These are phyloP conservation scores for Alternaria triticina DNA, from an alignment of 2,329 filamentous ascomycete species.

Conservation along the genomic window DNA sequence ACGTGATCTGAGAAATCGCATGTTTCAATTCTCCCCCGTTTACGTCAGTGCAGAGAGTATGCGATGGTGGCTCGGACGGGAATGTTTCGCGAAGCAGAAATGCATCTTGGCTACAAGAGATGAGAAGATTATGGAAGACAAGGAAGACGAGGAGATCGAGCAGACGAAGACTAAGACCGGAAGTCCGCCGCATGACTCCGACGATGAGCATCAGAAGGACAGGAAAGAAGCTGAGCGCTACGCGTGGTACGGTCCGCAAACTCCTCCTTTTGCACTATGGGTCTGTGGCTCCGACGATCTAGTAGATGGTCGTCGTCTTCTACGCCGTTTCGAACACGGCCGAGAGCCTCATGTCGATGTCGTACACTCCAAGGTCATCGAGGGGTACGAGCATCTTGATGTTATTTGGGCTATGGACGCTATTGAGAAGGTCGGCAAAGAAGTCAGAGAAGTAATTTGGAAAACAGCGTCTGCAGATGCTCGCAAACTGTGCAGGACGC, in stretches of 20 bases:
- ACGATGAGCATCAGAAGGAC: conserved; percentile 40
- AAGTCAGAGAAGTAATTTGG: conserved; percentile 84
- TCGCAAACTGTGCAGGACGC: conserved; percentile 66
- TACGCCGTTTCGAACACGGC: conserved; percentile 75
- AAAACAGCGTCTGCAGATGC: conserved; percentile 67
- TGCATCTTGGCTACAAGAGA: conserved; percentile 85
- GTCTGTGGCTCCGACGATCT: conserved; percentile 82
- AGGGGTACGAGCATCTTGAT: conserved; percentile 88
- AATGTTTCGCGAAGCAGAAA: conserved; percentile 83
- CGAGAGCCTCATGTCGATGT: conserved; percentile 81
- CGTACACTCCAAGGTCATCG: conserved; percentile 82
- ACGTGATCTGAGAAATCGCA: conserved; percentile 73
- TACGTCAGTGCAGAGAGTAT: conserved; percentile 90
- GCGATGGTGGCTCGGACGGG: conserved; percentile 92
- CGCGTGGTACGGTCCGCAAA: conserved; percentile 82
- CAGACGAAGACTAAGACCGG: conserved; percentile 13
- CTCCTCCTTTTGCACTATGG: conserved; percentile 88
- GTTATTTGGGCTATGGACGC: conserved; percentile 94
- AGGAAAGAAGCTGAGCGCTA: conserved; percentile 50
- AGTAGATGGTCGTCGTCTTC: conserved; percentile 78
- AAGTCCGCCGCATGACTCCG: conserved; percentile 16
- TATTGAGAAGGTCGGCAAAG: conserved; percentile 79
- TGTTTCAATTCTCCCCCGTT: conserved; percentile 92
- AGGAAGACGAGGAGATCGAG: conserved; percentile 50
- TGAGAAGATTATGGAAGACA: conserved; percentile 67